Conservation (phyloP, 441 rosid species). For the Theobroma grandiflorum region DNA sequence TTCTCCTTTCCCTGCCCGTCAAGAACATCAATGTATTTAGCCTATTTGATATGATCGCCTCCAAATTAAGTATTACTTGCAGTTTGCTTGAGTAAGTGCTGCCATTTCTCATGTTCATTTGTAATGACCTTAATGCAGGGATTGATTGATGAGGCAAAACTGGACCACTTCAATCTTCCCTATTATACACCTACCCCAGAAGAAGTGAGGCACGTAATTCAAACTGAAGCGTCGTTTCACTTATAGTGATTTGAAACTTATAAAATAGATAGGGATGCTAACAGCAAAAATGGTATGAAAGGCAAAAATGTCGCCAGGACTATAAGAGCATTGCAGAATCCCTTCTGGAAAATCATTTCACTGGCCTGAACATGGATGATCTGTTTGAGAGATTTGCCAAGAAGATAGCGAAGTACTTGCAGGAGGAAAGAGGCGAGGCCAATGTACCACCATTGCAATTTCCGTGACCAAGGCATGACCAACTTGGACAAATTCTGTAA, state of each 20-base stretch:
- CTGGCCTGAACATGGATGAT: conserved; percentile 18
- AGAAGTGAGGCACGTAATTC: conserved; percentile 23
- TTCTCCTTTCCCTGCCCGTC: background rate
- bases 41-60: too few species aligned
- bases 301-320: conserved; percentile 25
- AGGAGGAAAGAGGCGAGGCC: conserved; percentile 17
- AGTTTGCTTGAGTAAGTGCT: too few species aligned
- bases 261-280: conserved; percentile 31
- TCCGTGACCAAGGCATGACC: conserved; percentile 23
- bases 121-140: conserved; percentile 9
- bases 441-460: conserved; percentile 24
- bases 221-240: conserved; percentile 18
- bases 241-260: conserved; percentile 15
- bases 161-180: conserved; percentile 29
- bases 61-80: too few species aligned
- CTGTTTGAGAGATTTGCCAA: conserved; percentile 30
- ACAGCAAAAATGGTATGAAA: background rate
- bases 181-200: conserved; percentile 23
- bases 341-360: conserved; percentile 29
- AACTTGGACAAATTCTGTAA: background rate
- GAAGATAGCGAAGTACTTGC: conserved; percentile 21
- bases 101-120: background rate
- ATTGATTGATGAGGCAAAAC: conserved; percentile 25
- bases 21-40: too few species aligned
- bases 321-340: conserved; percentile 30